Evolutionary conservation across 805 yeast genomes (phyloP), one percentile per base, ranked within the genome.

Genomic region (Lachancea sp.): DNA sequence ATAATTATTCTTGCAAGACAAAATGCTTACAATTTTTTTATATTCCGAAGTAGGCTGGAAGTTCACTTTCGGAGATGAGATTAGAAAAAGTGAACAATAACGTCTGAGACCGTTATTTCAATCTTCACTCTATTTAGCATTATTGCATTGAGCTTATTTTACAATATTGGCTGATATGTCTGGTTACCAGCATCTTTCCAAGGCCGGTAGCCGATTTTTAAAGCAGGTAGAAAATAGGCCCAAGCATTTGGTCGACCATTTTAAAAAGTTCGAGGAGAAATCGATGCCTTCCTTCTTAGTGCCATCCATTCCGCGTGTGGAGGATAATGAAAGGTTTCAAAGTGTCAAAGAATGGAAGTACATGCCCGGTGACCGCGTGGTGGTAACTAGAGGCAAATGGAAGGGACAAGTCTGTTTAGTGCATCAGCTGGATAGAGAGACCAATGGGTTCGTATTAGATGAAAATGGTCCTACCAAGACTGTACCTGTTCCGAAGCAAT

Each of bases 361-460:
- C 48, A 68, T 79, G 34, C 77, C 76, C 17, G 95, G 95, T 16
- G 96, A 86, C 63, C 68, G 81, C 45, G 95, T 84, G 2, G 74
- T 86, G 56, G 70, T 87, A 19, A 68, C 77, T 20, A 72, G 71
- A 38, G 97, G 97, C 15, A 69, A 72, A 34, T 72, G 75, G 54
- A 77, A 76, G 54, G 95, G 96, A n/a, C 78, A 75, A 20, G 71
- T 88, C 11, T 78, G 90, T 7, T 75, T 75, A 41, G 74, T 90
- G 8, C 70, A 73, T 45, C 75, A 77, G 43, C 76, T 78, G 46
- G 75, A 74, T 37, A 63, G 67, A n/a, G 70, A 72, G 32, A 71
- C 79, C 17, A 84, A 87, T 58, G 74, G 82, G 4, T 74, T 77
- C 33, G 68, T 74, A 39, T 66, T 89, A 38, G 77, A 71, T 42